A percentile compares a stretch with the other conserved stretches of the same genome.
Evolutionary conservation across 805 yeast species (phyloP).

Genomic region (Ascoidea asiatica): DNA sequence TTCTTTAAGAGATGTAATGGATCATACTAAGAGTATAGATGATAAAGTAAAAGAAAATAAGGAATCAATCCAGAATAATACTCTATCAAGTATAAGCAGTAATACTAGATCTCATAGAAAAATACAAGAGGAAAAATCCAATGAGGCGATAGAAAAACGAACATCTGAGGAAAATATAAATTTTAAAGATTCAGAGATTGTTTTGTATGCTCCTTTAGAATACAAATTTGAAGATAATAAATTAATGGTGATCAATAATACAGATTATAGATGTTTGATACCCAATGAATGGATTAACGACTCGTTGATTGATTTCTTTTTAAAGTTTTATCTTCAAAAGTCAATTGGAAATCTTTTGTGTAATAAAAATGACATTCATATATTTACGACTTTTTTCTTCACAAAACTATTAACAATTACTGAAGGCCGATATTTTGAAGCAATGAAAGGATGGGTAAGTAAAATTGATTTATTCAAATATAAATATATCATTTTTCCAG

Average conservation of each 20-base stretch:
- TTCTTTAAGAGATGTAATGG: no score
- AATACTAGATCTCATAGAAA: no score
- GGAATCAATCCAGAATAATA: no score
- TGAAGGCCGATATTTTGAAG: slow-evolving; percentile 31
- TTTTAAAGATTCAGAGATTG: no score
- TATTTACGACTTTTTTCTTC: slow-evolving; percentile 78
- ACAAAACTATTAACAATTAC: slow-evolving; percentile 38
- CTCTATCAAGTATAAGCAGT: no score
- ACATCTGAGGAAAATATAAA: no score
- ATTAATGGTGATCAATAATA: slow-evolving; percentile 40
- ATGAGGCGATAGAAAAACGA: no score
- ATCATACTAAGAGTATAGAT: no score
- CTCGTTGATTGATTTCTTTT: slow-evolving; percentile 71
- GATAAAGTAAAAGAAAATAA: no score
- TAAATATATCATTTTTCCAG: slow-evolving; percentile 60
- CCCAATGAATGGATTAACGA: slow-evolving; percentile 87
- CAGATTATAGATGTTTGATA: slow-evolving; percentile 69
- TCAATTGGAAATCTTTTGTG: slow-evolving; percentile 12
- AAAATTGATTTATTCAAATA: slow-evolving; percentile 49
- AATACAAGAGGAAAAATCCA: no score
- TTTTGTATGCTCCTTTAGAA: slow-evolving; percentile 24
- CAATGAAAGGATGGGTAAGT: slow-evolving; percentile 68
- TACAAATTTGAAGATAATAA: slow-evolving; percentile 43
- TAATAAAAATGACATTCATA: slow-evolving; percentile 26
- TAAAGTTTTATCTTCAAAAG: slow-evolving; percentile 36